Evolutionary conservation across 345 rosid species (phyloP), one percentile per base, ranked within the genome.

Genomic region (Heritiera littoralis): DNA sequence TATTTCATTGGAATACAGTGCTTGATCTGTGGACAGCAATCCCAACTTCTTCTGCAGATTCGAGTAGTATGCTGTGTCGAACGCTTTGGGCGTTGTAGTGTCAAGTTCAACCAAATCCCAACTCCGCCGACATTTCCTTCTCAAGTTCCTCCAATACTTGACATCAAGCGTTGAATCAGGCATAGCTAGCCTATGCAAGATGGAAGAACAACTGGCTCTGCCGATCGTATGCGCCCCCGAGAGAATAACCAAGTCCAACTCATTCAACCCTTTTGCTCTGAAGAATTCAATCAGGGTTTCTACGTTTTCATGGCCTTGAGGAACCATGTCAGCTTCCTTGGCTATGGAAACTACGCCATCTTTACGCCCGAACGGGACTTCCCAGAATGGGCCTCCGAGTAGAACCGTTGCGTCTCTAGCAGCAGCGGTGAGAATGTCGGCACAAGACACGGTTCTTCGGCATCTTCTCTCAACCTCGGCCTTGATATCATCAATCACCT

Each of bases 161-260:
- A n/a, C 2, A 58, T 20, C 30, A 4, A 54, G 54, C 12, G 54
- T 49, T 49, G 77, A 80, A 30, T 79, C 83, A 3, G 81, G 58
- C 51, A 67, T 78, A 1, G 61, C 75, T 12, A 86, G 79, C 73
- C 89, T 76, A 23, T 81, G 55, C 7, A 66, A 75, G 61, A 84
- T 35, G 4, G 84, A 52, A n/a, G 51, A 12, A 79, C 89, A 86
- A 18, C 66, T 78, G 65, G 75, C 78, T 51, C 87, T 82, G 0
- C 89, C 89, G 23, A 86, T 82, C 6, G 89, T 86, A 64, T 86
- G 89, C 1, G 87, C 41, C 17, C 87, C 84, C 6, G 83, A 81
- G 15, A 83, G 86, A 12, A 79, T 20, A 40, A 85, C 88, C 43
- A 85, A 77, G 72, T 85, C 88, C 13, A 81, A 82, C 6, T 60